Base-by-base conservation (phyloP, 192 early-diverging fungal species). In the Podila clonocystis region DNA sequence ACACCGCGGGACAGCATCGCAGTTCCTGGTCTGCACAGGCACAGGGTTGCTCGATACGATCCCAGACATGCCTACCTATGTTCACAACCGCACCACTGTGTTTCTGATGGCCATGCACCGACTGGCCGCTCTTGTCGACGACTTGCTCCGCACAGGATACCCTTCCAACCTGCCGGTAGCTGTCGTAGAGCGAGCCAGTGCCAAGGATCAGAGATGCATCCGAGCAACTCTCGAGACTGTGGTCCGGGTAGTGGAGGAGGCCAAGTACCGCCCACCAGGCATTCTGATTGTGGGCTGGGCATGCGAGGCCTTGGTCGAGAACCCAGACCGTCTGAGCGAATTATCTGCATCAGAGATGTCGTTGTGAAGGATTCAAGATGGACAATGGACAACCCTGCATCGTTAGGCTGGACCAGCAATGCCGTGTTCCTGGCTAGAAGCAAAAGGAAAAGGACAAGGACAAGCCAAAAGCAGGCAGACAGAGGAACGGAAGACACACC, bases 61-160 rank as follows among this genome's bases (percentile, higher is more conserved):
- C 58, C 95, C 95, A n/a, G 78, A 89, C n/a, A 80, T 95, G 30
- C 95, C 97, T 0, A 62, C 60, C n/a, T 95, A 87, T 79, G 52
- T 87, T 41, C 85, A 79, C 8, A 88, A 86, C 34, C 83, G 94
- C 17, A 97, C 96, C 6, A 87, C 91, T 2, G 94, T 97, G 2
- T 85, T 96, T 33, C 84, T 98, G 57, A 98, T 97, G 96, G 89
- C 93, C 2, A 85, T 97, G 63, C 90, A 91, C 73, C 84, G 94
- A 33, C 82, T 98, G 60, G 68, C 70, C 26, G 88, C 74, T 9
- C 52, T 97, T 9, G 82, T 88, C 5, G 73, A 87, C 33, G 85
- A 92, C 70, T 73, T 97, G 69, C 57, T 86, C 22, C 57, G 41
- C 2, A 73, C 84, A 2, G 84, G 82, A 15, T 95, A 94, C 68